These are phyloP conservation scores for Uromyces viciae-fabae DNA, from an alignment of 1,284 basidiomycete species.

Conservation along the genomic window DNA sequence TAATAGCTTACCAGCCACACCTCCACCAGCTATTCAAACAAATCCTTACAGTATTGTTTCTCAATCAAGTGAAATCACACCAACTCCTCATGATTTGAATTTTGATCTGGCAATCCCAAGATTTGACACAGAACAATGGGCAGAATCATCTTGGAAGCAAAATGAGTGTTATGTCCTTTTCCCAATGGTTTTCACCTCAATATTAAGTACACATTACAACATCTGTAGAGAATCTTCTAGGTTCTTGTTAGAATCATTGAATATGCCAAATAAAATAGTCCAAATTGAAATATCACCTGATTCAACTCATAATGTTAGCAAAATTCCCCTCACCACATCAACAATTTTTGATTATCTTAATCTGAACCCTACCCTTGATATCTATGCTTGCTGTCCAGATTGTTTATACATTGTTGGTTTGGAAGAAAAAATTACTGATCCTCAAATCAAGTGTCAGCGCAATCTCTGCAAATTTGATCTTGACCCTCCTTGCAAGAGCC, in stretches of 20 bases:
- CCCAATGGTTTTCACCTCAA: background rate
- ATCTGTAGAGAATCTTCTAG: background rate
- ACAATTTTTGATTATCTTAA: background rate
- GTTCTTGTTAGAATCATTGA: background rate
- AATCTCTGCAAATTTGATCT: background rate
- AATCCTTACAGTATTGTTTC: background rate
- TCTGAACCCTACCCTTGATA: background rate
- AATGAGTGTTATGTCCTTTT: background rate
- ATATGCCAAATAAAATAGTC: background rate
- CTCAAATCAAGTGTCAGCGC: background rate
- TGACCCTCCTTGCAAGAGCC: background rate
- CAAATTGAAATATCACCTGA: background rate
- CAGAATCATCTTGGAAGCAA: background rate
- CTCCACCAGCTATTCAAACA: background rate
- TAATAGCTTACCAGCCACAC: background rate
- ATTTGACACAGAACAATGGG: background rate
- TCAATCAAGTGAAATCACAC: background rate
- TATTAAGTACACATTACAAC: background rate
- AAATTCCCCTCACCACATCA: background rate
- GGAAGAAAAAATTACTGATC: background rate
- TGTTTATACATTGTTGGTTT: background rate
- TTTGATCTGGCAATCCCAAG: background rate
- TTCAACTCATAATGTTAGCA: background rate
- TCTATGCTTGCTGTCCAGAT: conserved; percentile 3
- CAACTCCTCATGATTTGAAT: background rate